A percentile compares a stretch with the other conserved stretches of the same genome.
These are phyloP conservation scores for Ceratonia siliqua DNA, from an alignment of 306 rosid species.

Conservation along the genomic window DNA sequence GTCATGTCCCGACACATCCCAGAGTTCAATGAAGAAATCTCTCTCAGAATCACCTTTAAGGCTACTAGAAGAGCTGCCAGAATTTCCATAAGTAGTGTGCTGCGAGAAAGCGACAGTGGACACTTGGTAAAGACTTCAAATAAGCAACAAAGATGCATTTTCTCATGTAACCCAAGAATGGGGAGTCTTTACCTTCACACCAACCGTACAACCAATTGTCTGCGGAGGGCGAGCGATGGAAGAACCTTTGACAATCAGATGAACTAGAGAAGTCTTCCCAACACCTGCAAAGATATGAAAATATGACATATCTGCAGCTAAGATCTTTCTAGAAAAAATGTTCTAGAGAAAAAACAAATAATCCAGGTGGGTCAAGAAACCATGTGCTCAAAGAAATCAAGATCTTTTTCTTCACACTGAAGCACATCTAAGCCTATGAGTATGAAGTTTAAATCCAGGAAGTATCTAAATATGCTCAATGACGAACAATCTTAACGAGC, in stretches of 20 bases:
- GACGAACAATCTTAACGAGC: constrained; percentile 1
- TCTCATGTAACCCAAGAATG: background rate
- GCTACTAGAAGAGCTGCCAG: constrained; percentile 89
- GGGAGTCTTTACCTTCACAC: constrained; percentile 62
- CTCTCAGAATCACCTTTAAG: constrained; percentile 85
- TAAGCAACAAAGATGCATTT: constrained; percentile 17
- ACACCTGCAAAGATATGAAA: constrained; percentile 63
- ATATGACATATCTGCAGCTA: constrained; percentile 25
- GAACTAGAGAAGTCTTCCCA: constrained; percentile 91
- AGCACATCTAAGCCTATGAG: constrained; percentile 18
- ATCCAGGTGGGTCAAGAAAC: constrained; percentile 7
- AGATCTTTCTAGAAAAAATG: background rate
- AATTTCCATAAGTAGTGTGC: constrained; percentile 76
- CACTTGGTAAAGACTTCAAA: constrained; percentile 28
- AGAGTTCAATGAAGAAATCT: constrained; percentile 90
- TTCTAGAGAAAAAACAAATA: constrained; percentile 11
- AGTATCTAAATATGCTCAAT: background rate
- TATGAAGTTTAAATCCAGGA: constrained; percentile 7
- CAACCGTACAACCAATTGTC: constrained; percentile 92
- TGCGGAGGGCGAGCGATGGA: constrained; percentile 72
- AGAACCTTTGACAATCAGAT: constrained; percentile 83
- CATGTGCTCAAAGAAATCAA: constrained; percentile 7
- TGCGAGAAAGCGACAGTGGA: constrained; percentile 38
- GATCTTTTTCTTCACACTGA: background rate
- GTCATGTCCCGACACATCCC: constrained; percentile 99